A percentile compares a stretch with the other conserved stretches of the same genome.
phyloP scores from a whole-genome alignment of 495 filamentous ascomycete genomes.

The Copromyces sp. region DNA sequence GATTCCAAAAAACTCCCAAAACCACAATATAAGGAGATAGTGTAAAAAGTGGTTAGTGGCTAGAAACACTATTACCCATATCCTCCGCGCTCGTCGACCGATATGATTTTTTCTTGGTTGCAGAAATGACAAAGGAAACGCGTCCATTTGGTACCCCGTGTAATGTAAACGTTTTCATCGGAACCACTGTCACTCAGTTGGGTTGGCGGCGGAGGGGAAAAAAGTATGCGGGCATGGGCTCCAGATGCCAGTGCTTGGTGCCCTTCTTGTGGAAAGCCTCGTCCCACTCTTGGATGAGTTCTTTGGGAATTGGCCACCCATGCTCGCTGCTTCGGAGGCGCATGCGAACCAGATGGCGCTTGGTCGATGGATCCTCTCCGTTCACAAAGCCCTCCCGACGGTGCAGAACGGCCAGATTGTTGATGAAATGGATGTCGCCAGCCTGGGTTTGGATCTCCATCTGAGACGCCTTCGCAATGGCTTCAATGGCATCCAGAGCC shows the following conservation, averaged over 20 bases:
- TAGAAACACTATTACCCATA: background rate
- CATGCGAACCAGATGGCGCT: constrained; percentile 43
- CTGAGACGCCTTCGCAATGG: constrained; percentile 45
- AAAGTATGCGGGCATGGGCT: constrained; percentile 40
- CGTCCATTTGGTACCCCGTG: background rate
- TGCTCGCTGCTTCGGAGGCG: constrained; percentile 35
- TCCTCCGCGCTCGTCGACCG: background rate
- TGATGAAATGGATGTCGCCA: constrained; percentile 67
- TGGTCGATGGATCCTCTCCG: constrained; percentile 27
- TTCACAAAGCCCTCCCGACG: constrained; percentile 52
- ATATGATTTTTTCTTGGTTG: background rate
- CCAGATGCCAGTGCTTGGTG: constrained; percentile 37
- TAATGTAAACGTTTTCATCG: background rate
- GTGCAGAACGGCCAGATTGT: constrained; percentile 64
- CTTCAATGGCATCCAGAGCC: constrained; percentile 54
- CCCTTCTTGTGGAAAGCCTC: constrained; percentile 32
- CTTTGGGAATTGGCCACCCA: constrained; percentile 36
- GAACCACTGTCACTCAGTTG: constrained; percentile 23
- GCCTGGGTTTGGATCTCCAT: constrained; percentile 42
- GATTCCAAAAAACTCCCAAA: background rate
- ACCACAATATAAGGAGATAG: background rate
- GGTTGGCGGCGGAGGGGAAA: constrained; percentile 39
- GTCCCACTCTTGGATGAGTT: constrained; percentile 33
- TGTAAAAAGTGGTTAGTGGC: background rate
- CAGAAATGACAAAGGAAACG: background rate